Evolutionary conservation across 2,329 filamentous ascomycete species (phyloP).

Genomic region (Chaetomiaceae sp.): DNA sequence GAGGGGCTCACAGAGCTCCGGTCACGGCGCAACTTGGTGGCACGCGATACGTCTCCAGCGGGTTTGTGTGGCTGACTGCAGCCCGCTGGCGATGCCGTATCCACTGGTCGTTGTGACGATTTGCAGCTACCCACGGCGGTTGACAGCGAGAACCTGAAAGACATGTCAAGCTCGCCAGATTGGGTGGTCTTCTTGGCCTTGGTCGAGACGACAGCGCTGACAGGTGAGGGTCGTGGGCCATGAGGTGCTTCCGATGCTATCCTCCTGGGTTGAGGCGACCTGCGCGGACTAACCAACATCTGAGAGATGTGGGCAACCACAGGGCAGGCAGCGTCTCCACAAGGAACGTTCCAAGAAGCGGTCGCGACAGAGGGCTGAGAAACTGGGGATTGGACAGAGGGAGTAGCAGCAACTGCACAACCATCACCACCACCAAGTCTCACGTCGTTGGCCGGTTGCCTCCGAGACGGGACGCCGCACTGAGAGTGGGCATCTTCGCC

Average conservation of each 20-base stretch:
- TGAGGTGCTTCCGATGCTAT: not conserved
- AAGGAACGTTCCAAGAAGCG: not conserved
- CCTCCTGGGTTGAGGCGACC: conserved; percentile 13
- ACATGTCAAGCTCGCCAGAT: not conserved
- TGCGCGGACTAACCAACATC: conserved; percentile 21
- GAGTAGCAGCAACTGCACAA: not conserved
- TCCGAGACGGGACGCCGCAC: not conserved
- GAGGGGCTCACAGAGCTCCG: not conserved
- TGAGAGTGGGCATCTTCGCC: not conserved
- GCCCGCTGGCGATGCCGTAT: not conserved
- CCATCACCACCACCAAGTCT: not conserved
- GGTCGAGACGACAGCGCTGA: too few species aligned
- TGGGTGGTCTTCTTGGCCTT: not conserved
- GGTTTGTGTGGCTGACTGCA: not conserved
- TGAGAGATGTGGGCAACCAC: conserved; percentile 11
- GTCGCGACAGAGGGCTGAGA: not conserved
- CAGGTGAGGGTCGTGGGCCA: not conserved
- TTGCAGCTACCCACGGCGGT: too few species aligned
- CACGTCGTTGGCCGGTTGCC: not conserved
- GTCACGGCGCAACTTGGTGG: not conserved
- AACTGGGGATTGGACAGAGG: not conserved
- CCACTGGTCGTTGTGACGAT: not conserved
- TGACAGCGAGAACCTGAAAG: not conserved
- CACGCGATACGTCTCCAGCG: not conserved
- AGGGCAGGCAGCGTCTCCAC: conserved; percentile 4